Evolutionary conservation across 495 filamentous ascomycete species (phyloP), one percentile per base, ranked within the genome.

Genomic region (Podospora conica): DNA sequence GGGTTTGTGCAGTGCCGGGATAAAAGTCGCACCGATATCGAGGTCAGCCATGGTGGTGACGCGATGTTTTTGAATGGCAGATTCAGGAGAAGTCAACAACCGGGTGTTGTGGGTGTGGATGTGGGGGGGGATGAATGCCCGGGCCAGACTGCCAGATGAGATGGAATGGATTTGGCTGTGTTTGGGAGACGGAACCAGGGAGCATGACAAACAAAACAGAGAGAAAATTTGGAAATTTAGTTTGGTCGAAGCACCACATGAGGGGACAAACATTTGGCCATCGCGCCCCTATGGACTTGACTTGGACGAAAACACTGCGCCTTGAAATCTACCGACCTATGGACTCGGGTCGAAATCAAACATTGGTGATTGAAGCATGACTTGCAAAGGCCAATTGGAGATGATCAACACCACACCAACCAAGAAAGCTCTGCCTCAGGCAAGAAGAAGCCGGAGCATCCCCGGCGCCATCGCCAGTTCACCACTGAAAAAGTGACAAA

Each of bases 1-100:
- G 31, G 91, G 90, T 60, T 92, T 93, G 77, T 94, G 88, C 61
- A 94, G 77, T 25, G 90, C 84, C 58, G 89, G 88, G 60, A 93
- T 91, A 70, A 92, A 93, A 20, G 79, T 81, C 7, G 84, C 79
- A 23, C 84, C 80, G 15, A 92, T 78, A 62, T 89, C 86, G 66
- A 82, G 79, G 24, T 85, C 83, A n/a, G 80, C 76, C 82, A 85
- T 85, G 9, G 6, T 67, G 57, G 29, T 61, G n/a, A 2, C 10
- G 48, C 23, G n/a, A 15, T 40, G 33, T 40, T 48, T 48, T 8
- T n/a, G 40, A 6, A 9, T n/a, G n/a, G n/a, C 18, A 15, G n/a
- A 48, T 48, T 48, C 40, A 25, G 11, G 18, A 48, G 54, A 24
- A 33, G 11, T 58, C 20, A 10, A 58, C 27, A 27, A 24, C 10